Percentiles rank a stretch among this genome's conserved stretches.
These are phyloP conservation scores for Trypanosoma mega DNA, from an alignment of 208 protist species.

Conservation along the genomic window DNA sequence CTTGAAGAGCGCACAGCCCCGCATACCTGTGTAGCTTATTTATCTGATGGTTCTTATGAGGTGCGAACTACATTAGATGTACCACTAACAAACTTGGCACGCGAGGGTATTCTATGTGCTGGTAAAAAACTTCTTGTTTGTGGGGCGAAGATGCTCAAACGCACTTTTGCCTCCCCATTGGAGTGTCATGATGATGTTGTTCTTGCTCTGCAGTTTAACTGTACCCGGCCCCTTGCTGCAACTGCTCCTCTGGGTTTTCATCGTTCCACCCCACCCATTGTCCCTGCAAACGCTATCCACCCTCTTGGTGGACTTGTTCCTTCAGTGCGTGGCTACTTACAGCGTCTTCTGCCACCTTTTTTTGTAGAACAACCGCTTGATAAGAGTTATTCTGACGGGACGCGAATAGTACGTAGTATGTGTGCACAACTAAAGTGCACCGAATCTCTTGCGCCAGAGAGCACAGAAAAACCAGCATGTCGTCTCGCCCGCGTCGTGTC, in stretches of 20 bases:
- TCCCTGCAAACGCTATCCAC: conserved; percentile 50
- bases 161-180: conserved; percentile 40
- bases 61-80: conserved; percentile 62
- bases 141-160: conserved; percentile 50
- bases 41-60: conserved; percentile 80
- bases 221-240: conserved; percentile 51
- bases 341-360: conserved; percentile 68
- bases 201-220: conserved; percentile 77
- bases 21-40: conserved; percentile 53
- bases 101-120: conserved; percentile 48
- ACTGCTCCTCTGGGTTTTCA: conserved; percentile 53
- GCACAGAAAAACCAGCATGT: background rate
- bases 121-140: conserved; percentile 70
- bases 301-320: conserved; percentile 72
- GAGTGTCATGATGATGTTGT: conserved; percentile 53
- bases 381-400: background rate
- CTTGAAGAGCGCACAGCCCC: conserved; percentile 42
- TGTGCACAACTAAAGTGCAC: conserved; percentile 42
- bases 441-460: conserved; percentile 23
- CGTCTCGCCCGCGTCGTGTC: conserved; percentile 53
- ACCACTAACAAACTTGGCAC: conserved; percentile 65
- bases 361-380: conserved; percentile 31
- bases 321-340: conserved; percentile 61
- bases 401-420: conserved; percentile 38
- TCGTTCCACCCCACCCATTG: conserved; percentile 38